A percentile compares a stretch with the other conserved stretches of the same genome.
Evolutionary conservation across 2,329 filamentous ascomycete genomes (phyloP).

Genomic region (Botrytis paeoniae): DNA sequence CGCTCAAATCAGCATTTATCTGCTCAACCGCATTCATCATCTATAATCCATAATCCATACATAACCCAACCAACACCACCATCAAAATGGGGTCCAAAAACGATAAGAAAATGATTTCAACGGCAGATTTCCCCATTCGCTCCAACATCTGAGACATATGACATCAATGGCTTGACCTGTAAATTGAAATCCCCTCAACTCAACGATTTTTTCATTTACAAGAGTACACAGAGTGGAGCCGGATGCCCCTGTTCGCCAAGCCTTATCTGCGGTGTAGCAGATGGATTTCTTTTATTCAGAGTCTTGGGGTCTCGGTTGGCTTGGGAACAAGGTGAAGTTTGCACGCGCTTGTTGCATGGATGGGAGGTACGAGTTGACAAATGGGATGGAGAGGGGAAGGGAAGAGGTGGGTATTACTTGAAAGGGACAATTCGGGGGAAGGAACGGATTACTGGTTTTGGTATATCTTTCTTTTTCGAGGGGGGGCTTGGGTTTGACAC

Average conservation of each 20-base stretch:
- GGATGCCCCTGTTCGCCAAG: not conserved
- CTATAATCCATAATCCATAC: too few relatives aligned
- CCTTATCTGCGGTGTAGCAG: not conserved
- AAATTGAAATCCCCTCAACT: not conserved
- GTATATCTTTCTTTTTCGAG: not conserved
- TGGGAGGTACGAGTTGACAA: not conserved
- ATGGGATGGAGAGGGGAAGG: not conserved
- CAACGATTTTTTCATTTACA: not conserved
- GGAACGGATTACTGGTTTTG: not conserved
- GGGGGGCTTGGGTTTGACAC: too few relatives aligned
- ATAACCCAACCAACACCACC: not conserved
- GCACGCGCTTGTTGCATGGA: not conserved
- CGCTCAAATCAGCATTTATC: too few relatives aligned
- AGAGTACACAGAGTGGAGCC: not conserved
- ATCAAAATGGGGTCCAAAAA: not conserved
- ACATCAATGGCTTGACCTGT: slow-evolving; percentile 8
- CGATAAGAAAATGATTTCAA: not conserved
- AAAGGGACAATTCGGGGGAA: not conserved
- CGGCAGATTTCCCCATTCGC: not conserved
- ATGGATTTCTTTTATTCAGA: not conserved
- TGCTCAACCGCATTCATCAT: not conserved
- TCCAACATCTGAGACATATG: not conserved
- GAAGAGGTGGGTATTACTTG: not conserved
- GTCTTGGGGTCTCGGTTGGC: not conserved
- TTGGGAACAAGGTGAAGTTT: not conserved